These are phyloP conservation scores for Agaricus blazei DNA, from an alignment of 768 basidiomycete species.

Conservation along the genomic window DNA sequence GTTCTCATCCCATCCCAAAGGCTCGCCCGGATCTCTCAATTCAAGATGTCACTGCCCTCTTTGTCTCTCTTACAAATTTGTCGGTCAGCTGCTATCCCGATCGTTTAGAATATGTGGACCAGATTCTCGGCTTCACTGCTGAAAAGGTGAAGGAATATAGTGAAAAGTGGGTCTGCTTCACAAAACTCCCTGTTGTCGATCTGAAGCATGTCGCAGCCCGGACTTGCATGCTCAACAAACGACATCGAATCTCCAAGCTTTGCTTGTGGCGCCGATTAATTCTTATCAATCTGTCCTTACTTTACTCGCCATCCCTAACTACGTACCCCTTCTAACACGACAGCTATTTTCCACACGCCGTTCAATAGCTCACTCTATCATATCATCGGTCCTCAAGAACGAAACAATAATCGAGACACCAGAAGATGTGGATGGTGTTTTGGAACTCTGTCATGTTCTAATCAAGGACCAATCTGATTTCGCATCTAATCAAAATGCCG, in stretches of 20 bases:
- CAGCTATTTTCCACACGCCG: conserved; percentile 91
- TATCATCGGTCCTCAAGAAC: conserved; percentile 93
- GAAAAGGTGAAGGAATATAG: conserved; percentile 80
- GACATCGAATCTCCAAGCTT: conserved; percentile 81
- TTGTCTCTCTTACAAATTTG: conserved; percentile 93
- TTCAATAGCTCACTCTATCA: conserved; percentile 90
- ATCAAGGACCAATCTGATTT: conserved; percentile 80
- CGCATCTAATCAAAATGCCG: conserved; percentile 15
- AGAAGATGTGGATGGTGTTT: conserved; percentile 90
- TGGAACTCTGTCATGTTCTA: conserved; percentile 89
- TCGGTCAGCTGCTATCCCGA: conserved; percentile 98
- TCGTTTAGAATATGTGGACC: conserved; percentile 94
- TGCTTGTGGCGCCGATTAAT: conserved; percentile 92
- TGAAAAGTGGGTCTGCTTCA: conserved; percentile 53
- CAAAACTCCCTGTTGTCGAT: background rate
- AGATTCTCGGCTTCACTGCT: conserved; percentile 85
- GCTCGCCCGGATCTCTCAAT: conserved; percentile 96
- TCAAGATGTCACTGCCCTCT: conserved; percentile 93
- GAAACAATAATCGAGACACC: conserved; percentile 92
- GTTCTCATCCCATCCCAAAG: conserved; percentile 30
- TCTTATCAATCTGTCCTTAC: conserved; percentile 96
- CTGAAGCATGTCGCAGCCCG: conserved; percentile 42
- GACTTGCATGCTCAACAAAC: conserved; percentile 89
- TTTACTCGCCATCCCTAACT: conserved; percentile 91
- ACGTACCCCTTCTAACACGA: conserved; percentile 72